These are phyloP conservation scores for Penicillium hesseltinei DNA, from an alignment of 2,329 filamentous ascomycete species.

Conservation along the genomic window DNA sequence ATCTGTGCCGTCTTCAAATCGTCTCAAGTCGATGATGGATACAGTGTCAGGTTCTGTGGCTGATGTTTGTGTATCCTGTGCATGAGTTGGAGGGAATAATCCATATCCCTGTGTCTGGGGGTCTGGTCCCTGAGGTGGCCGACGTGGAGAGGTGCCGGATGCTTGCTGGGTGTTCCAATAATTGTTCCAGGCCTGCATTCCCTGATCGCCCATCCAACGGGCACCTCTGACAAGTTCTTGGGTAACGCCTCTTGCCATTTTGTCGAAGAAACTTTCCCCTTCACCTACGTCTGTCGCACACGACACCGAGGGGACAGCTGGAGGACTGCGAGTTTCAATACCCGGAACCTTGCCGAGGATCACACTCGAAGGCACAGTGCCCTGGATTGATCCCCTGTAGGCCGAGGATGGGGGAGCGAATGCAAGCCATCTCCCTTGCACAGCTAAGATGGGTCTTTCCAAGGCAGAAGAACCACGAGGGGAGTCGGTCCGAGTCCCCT, in stretches of 20 bases:
- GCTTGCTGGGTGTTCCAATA: constrained; percentile 50
- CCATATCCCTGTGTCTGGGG: constrained; percentile 32
- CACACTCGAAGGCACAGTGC: constrained; percentile 38
- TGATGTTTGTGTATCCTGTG: constrained; percentile 39
- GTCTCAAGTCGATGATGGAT: constrained; percentile 47
- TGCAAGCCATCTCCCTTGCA: constrained; percentile 50
- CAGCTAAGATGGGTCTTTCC: constrained; percentile 42
- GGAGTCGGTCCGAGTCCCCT: constrained; percentile 42
- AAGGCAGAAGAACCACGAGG: constrained; percentile 27
- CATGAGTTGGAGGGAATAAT: constrained; percentile 49
- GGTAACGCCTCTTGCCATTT: constrained; percentile 49
- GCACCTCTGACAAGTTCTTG: constrained; percentile 50
- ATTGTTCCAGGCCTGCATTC: constrained; percentile 50
- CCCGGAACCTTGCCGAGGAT: constrained; percentile 39
- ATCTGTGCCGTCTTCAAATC: constrained; percentile 42
- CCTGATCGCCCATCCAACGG: constrained; percentile 51
- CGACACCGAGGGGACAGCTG: constrained; percentile 42
- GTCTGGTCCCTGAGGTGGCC: constrained; percentile 31
- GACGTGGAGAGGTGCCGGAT: constrained; percentile 29
- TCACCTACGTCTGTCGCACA: constrained; percentile 49
- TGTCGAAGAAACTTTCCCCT: constrained; percentile 48
- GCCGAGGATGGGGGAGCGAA: constrained; percentile 44
- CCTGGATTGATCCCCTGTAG: constrained; percentile 41
- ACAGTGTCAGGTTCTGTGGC: constrained; percentile 45
- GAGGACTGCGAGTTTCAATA: constrained; percentile 44